Evolutionary conservation across 1,284 basidiomycete species (phyloP).

Genomic region (Trichosporon faecale): DNA sequence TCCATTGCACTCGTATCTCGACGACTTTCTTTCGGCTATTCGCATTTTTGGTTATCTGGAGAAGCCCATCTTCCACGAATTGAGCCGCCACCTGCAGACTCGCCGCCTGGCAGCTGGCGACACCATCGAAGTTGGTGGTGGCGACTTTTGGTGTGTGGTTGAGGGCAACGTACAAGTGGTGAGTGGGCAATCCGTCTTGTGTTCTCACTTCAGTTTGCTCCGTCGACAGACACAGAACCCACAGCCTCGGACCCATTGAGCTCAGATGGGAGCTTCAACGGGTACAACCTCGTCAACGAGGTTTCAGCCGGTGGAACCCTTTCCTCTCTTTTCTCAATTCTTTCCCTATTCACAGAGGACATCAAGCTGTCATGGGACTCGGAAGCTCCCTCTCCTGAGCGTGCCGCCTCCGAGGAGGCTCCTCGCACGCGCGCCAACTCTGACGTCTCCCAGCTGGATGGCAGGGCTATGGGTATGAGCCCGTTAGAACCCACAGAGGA

Average conservation of each 20-base stretch:
- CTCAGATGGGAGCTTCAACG: slow-evolving; percentile 61
- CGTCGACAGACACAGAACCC: slow-evolving; percentile 29
- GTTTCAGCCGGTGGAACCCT: slow-evolving; percentile 92
- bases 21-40: slow-evolving; percentile 90
- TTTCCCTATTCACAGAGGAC: slow-evolving; percentile 93
- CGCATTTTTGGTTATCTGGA: slow-evolving; percentile 93
- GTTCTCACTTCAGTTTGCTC: slow-evolving; percentile 59
- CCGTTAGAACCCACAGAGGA: not conserved
- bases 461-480: slow-evolving; percentile 24
- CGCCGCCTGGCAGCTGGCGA: slow-evolving; percentile 78
- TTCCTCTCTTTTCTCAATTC: slow-evolving; percentile 92
- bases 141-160: slow-evolving; percentile 92
- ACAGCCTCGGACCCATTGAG: slow-evolving; percentile 29
- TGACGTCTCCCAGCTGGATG: slow-evolving; percentile 49
- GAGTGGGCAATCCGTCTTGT: slow-evolving; percentile 17
- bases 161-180: slow-evolving; percentile 66
- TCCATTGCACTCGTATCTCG: slow-evolving; percentile 84
- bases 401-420: not conserved
- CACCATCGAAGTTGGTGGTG: slow-evolving; percentile 80
- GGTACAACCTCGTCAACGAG: slow-evolving; percentile 89
- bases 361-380: slow-evolving; percentile 79
- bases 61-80: slow-evolving; percentile 92
- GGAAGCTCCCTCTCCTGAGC: not conserved
- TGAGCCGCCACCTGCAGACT: slow-evolving; percentile 88
- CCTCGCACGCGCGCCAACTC: slow-evolving; percentile 39